A percentile compares a stretch with the other conserved stretches of the same genome.
These are phyloP conservation scores for Sordariomycetes sp. DNA, from an alignment of 2,329 filamentous ascomycete species.

Conservation along the genomic window DNA sequence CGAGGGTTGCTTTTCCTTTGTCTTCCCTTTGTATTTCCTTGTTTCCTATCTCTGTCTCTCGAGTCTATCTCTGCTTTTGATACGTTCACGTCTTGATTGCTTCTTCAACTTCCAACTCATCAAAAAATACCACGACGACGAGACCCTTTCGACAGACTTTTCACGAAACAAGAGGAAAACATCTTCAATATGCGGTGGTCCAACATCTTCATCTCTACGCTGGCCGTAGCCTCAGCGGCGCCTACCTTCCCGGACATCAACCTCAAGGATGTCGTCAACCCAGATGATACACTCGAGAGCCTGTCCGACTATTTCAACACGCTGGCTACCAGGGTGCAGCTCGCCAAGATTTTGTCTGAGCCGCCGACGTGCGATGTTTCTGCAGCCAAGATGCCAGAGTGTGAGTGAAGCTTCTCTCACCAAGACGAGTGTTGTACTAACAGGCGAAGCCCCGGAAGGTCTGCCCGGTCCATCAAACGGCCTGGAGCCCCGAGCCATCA, in stretches of 20 bases:
- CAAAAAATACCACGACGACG: too few relatives aligned
- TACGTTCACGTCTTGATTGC: background rate
- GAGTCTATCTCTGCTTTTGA: constrained; percentile 2
- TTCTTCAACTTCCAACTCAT: too few relatives aligned
- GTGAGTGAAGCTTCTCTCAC: constrained; percentile 22
- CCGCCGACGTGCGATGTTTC: constrained; percentile 45
- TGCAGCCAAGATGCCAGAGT: constrained; percentile 37
- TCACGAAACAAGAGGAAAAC: constrained; percentile 2
- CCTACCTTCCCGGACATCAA: constrained; percentile 29
- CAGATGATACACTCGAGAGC: constrained; percentile 29
- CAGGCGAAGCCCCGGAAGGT: constrained; percentile 38
- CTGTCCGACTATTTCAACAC: constrained; percentile 54
- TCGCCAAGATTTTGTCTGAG: constrained; percentile 27
- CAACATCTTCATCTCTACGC: constrained; percentile 33
- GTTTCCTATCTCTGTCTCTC: constrained; percentile 9
- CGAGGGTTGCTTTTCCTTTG: constrained; percentile 8
- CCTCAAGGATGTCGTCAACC: constrained; percentile 23
- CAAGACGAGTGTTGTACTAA: constrained; percentile 12
- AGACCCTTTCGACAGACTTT: too few relatives aligned
- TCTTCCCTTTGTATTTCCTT: constrained; percentile 13
- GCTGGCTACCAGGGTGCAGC: constrained; percentile 44
- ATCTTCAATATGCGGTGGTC: constrained; percentile 39
- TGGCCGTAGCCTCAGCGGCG: constrained; percentile 34
- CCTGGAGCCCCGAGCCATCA: constrained; percentile 64
- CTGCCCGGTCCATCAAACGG: constrained; percentile 54